A percentile compares a stretch with the other conserved stretches of the same genome.
Conservation (phyloP, 805 yeast genomes). For the Yarrowia hollandica region DNA sequence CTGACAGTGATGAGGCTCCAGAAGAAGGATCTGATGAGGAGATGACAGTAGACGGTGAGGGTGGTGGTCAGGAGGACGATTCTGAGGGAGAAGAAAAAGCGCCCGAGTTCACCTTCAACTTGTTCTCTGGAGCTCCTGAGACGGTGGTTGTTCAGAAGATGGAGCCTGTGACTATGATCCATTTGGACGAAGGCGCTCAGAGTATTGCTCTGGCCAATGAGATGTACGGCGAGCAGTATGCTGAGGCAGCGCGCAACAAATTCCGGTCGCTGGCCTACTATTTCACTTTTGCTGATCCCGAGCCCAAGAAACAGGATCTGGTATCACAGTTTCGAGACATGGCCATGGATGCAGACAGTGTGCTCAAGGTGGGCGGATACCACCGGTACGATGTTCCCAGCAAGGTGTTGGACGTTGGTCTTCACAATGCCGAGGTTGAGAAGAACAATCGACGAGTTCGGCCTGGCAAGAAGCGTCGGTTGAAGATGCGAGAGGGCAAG, state of each 20-base stretch:
- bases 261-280: conserved; percentile 19
- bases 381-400: conserved; percentile 17
- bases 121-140: conserved; percentile 10
- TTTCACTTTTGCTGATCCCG: conserved; percentile 24
- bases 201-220: conserved; percentile 6
- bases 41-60: neutral
- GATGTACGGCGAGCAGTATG: conserved; percentile 9
- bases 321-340: conserved; percentile 2
- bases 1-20: neutral
- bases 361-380: neutral
- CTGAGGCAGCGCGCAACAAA: conserved; percentile 9
- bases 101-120: conserved; percentile 13
- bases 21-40: too few relatives aligned
- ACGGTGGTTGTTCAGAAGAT: conserved; percentile 6
- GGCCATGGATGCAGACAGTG: conserved; percentile 13
- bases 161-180: neutral
- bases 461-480: conserved; percentile 24
- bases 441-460: neutral
- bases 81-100: neutral
- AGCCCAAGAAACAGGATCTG: conserved; percentile 16
- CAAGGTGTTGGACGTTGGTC: conserved; percentile 16
- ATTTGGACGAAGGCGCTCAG: neutral
- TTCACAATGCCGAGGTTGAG: conserved; percentile 2
- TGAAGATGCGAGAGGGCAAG: conserved; percentile 17
- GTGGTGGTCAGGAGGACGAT: neutral